Percentiles rank a stretch among this genome's conserved stretches.
Conservation (phyloP, 805 yeast genomes). For the Cyberlindnera amylophila region DNA sequence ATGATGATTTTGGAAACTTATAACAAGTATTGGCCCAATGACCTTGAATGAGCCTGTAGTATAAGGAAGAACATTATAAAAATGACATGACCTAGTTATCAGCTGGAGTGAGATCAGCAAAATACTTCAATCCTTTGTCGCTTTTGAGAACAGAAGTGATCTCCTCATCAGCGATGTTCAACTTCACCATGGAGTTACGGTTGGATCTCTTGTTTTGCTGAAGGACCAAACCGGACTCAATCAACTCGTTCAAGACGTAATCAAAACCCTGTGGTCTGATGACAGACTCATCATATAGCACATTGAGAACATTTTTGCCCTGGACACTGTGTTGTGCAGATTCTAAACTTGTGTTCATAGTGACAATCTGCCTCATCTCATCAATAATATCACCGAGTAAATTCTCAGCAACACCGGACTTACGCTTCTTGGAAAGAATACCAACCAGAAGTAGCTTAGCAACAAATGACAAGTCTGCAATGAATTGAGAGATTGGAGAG, state of each 20-base stretch:
- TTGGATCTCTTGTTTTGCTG: slow-evolving; percentile 66
- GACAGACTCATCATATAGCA: slow-evolving; percentile 32
- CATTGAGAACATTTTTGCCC: slow-evolving; percentile 31
- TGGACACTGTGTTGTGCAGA: slow-evolving; percentile 28
- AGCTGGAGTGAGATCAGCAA: slow-evolving; percentile 11
- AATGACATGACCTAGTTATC: not conserved
- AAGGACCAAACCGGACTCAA: slow-evolving; percentile 72
- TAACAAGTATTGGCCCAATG: too few relatives aligned
- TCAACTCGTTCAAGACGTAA: slow-evolving; percentile 60
- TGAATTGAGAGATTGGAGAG: slow-evolving; percentile 62
- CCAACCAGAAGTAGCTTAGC: slow-evolving; percentile 73
- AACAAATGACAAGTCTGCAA: slow-evolving; percentile 59
- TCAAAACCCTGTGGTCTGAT: slow-evolving; percentile 58
- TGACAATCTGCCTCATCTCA: slow-evolving; percentile 57
- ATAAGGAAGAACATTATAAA: too few relatives aligned
- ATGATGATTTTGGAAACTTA: not conserved
- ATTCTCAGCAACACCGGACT: slow-evolving; percentile 69
- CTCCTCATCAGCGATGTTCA: slow-evolving; percentile 71
- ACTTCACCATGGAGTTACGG: slow-evolving; percentile 56
- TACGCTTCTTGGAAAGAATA: slow-evolving; percentile 55
- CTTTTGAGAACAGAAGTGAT: slow-evolving; percentile 53
- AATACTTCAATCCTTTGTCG: slow-evolving; percentile 41
- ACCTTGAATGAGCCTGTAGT: not conserved
- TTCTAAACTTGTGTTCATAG: slow-evolving; percentile 32
- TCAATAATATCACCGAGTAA: slow-evolving; percentile 74